These are phyloP conservation scores for Beauveria australis DNA, from an alignment of 2,329 filamentous ascomycete genomes.

Conservation along the genomic window DNA sequence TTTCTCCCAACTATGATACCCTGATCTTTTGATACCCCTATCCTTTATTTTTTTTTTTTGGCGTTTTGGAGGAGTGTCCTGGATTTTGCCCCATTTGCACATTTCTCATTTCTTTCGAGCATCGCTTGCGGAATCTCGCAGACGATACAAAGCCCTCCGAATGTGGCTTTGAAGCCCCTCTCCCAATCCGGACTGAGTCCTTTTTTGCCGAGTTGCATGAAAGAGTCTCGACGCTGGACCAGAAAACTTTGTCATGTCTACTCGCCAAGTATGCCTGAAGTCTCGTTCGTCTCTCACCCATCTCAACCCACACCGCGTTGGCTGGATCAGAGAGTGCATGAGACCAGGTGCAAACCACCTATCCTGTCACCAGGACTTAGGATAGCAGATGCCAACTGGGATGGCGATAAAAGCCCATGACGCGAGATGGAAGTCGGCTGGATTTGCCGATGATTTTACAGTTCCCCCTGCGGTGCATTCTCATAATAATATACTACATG, in stretches of 20 bases:
- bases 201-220: not conserved
- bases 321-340: not conserved
- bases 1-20: slow-evolving; percentile 1
- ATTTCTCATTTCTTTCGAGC: not conserved
- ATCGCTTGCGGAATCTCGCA: not conserved
- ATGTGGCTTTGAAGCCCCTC: not conserved
- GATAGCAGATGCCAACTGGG: slow-evolving; percentile 13
- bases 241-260: not conserved
- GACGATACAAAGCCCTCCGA: not conserved
- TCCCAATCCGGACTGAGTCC: not conserved
- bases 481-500: slow-evolving; percentile 11
- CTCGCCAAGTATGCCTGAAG: not conserved
- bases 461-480: slow-evolving; percentile 9
- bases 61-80: not conserved
- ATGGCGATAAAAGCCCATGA: slow-evolving; percentile 14
- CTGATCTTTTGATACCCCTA: not conserved
- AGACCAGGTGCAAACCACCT: not conserved
- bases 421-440: slow-evolving; percentile 12
- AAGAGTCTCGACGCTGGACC: not conserved
- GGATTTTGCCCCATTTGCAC: not conserved
- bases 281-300: not conserved
- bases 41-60: not conserved
- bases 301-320: not conserved
- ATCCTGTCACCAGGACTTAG: slow-evolving; percentile 8
- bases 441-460: slow-evolving; percentile 12